Evolutionary conservation across 495 filamentous ascomycete species (phyloP), one percentile per base, ranked within the genome.

Genomic region (Tuber brumale): DNA sequence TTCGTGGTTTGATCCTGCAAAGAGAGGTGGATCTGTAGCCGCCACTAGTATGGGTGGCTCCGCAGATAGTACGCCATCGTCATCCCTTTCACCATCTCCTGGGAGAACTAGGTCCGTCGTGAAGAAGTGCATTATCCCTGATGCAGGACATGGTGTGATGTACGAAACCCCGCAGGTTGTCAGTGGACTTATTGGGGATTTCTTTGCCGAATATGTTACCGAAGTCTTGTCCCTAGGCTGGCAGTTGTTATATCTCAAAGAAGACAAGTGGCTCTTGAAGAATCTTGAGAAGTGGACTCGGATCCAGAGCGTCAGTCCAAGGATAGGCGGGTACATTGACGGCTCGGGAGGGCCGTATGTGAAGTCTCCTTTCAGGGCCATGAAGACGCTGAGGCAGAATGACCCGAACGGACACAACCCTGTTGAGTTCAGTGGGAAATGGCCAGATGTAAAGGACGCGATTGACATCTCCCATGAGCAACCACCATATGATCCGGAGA

Each of bases 181-280:
- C 23, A 89, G 91, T 31, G 94, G 93, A 0, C 86, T 97, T 21
- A 90, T 97, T 72, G 91, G 93, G 35, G 89, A 92, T 76, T 97
- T 97, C 79, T 86, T 98, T 61, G 86, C 88, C 41, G 85, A 88
- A 23, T 88, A 94, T 76, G 84, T 97, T 74, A 94, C 94, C 69
- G 86, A 90, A 71, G 91, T 92, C 8, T 88, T 98, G 27, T 90
- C 88, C 10, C 88, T 94, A 8, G 92, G 91, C 23, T 98, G 95
- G 95, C 95, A 98, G 85, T 86, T 97, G 27, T 91, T 93, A 80
- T 89, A 93, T 82, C 88, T 98, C 39, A 92, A 90, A 4, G 92
- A 92, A 74, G 94, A 94, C 19, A 98, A 98, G 85, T 97, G 95
- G 95, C 94, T 97, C 82, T 93, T 98, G 75, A 97, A 98, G 86